Percentiles rank a stretch among this genome's conserved stretches.
Evolutionary conservation across 2,329 filamentous ascomycete species (phyloP).

Genomic region (Bimuria novae-zelandiae): DNA sequence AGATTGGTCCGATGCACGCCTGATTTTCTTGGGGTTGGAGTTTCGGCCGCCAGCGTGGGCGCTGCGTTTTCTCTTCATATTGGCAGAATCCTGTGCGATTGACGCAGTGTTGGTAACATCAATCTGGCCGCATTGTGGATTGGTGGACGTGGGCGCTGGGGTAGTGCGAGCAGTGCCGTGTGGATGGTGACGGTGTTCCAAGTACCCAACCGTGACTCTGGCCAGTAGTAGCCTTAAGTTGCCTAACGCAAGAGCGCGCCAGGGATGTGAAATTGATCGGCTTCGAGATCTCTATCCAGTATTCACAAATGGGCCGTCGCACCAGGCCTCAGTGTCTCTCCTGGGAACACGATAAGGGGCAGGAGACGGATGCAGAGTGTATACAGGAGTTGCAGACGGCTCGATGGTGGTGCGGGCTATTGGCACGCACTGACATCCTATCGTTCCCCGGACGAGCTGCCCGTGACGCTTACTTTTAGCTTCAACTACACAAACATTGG

Average conservation of each 20-base stretch:
- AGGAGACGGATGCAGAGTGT: neutral
- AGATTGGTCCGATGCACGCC: constrained; percentile 35
- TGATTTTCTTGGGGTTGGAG: constrained; percentile 30
- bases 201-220: constrained; percentile 13
- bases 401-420: neutral
- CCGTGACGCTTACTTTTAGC: constrained; percentile 10
- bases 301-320: constrained; percentile 19
- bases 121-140: neutral
- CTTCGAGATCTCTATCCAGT: constrained; percentile 16
- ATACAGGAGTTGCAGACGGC: neutral
- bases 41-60: constrained; percentile 22
- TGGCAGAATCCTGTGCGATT: constrained; percentile 12
- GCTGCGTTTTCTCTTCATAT: constrained; percentile 41
- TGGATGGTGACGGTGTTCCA: constrained; percentile 11
- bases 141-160: neutral
- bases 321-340: constrained; percentile 14
- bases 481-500: constrained; percentile 8
- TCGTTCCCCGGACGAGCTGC: constrained; percentile 10
- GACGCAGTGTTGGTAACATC: constrained; percentile 10
- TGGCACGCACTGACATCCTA: constrained; percentile 3
- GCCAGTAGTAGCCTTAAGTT: constrained; percentile 8
- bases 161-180: constrained; percentile 11
- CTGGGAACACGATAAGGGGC: constrained; percentile 10
- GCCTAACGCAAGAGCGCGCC: constrained; percentile 15
- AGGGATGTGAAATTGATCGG: constrained; percentile 22